Base-by-base conservation (phyloP, 306 rosid genomes). In the Acacia confusa region DNA sequence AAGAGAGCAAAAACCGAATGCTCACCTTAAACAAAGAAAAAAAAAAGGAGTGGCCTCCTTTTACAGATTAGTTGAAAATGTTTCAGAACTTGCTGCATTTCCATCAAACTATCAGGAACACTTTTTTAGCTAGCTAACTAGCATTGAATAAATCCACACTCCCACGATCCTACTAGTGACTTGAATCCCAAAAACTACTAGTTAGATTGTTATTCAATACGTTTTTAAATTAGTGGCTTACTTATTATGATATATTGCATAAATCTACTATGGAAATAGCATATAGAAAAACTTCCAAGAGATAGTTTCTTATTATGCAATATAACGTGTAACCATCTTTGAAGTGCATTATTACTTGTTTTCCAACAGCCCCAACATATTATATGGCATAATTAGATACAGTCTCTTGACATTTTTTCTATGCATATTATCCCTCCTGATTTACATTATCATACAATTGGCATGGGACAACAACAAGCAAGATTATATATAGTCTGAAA, bases 171-270 rank as follows among this genome's bases (percentile, higher is more conserved):
- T 22, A 40, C 13, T n/a, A 15, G 19, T 4, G 41, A 40, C n/a
- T 69, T 69, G 50, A 58, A 75, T 43, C 44, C 81, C 64, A 12
- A 57, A 2, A 2, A 6, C 47, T 60, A 16, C 7, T 22, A 8
- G 61, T 60, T 4, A 60, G 72, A 74, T 41, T 75, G 40, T 22
- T 41, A 52, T 55, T 82, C 28, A 68, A 68, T 45, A 48, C 48
- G 41, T 44, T 48, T 69, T 69, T 3, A 20, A 60, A 40, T 68
- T 20, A 68, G n/a, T 79, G 75, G 5, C 52, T 84, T 63, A 41
- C 45, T 7, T 73, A 67, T 57, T 65, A 58, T 45, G 61, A 44
- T 58, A 72, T 65, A 64, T 32, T 20, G 74, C 32, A 27, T 30
- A 52, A 41, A 70, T 73, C 52, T 34, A n/a, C 13, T 13, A 34